Base-by-base conservation (phyloP, 176 grass and related monocot species). In the Aegilops umbellulata region DNA sequence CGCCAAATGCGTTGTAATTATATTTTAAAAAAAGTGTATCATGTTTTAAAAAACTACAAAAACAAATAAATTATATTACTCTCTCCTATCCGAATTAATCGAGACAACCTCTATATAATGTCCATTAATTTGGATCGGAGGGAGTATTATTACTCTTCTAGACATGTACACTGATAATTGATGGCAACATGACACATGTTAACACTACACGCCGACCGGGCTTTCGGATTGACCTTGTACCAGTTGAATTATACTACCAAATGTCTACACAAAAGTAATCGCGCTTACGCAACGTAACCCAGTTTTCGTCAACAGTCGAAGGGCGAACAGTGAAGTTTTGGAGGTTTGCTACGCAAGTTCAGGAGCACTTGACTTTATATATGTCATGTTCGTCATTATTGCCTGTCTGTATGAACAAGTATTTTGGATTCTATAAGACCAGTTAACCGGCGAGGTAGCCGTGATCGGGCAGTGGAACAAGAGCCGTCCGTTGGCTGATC, bases 181-280 rank as follows among this genome's bases (percentile, higher is more conserved):
- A 64, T 77, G 72, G 13, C 64, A 42, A 53, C 39, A 30, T 13
- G 12, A 74, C 31, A 13, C 31, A 74, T n/a, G 2, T 30, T 75
- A 65, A 30, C 61, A 1, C 23, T 14, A 14, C 11, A 60, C 13
- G 29, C n/a, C 72, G 36, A 1, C 53, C 42, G 13, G 80, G 19
- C 34, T 55, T 82, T 73, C 41, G 10, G 74, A 30, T 86, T 86
- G 84, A 86, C 79, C 60, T 71, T 85, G 60, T 25, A 76, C 69
- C 31, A 3, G 42, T 79, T 70, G 69, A 44, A 62, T 60, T 49
- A 29, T 11, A 27, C 74, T 14, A 13, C 27, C 20, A 74, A 83
- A 42, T 29, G 17, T 47, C 11, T 36, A 25, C 60, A 34, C 22
- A 69, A 69, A 85, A 79, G 22, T 67, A 77, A 27, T 73, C 1